Evolutionary conservation across 1,284 basidiomycete genomes (phyloP), one percentile per base, ranked within the genome.

Genomic region (Ceratobasidium sp.): DNA sequence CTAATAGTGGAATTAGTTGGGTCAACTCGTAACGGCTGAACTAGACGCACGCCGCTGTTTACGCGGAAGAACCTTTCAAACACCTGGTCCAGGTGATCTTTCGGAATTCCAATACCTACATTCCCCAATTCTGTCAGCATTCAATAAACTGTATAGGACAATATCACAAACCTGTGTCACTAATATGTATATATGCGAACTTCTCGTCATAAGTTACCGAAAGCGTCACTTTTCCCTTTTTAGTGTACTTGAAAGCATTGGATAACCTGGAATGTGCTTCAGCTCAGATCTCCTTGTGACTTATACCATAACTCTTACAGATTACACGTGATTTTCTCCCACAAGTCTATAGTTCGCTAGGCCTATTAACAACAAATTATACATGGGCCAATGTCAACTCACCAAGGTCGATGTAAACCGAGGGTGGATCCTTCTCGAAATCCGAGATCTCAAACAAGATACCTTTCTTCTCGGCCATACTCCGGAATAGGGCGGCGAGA

Each of bases 201-300:
- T 16, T n/a, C 35, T 14, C n/a, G 21, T 74, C 66, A 61, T 76
- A 78, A 18, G 43, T 54, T 21, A 78, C 55, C 26, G 62, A 66
- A 16, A 79, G 74, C 1, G 61, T 72, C 49, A 79, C 76, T 26
- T 61, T 73, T 1, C 79, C 79, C 26, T 72, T 47, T 43, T 77
- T 26, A 6, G 79, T 79, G 46, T 78, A 81, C 64, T 81, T 81
- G 72, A 80, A 79, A 1, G 80, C 80, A 71, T 81, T 81, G 8
- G 67, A 59, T 1, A 70, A 38, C 21, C 67, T 30, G 77, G 77
- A 54, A 78, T 28, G 28, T n/a, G 18, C 4, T 35, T 54, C 35
- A 47, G 28, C 47, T 30, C 26, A 26, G n/a, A 35, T 11, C 7
- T 5, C 11, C 28, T 13, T 26, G 3, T 26, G 41, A 13, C 14